Percentiles rank a stretch among this genome's conserved stretches.
Evolutionary conservation across 2,329 filamentous ascomycete species (phyloP).

Genomic region (Colletotrichum gigasporum): DNA sequence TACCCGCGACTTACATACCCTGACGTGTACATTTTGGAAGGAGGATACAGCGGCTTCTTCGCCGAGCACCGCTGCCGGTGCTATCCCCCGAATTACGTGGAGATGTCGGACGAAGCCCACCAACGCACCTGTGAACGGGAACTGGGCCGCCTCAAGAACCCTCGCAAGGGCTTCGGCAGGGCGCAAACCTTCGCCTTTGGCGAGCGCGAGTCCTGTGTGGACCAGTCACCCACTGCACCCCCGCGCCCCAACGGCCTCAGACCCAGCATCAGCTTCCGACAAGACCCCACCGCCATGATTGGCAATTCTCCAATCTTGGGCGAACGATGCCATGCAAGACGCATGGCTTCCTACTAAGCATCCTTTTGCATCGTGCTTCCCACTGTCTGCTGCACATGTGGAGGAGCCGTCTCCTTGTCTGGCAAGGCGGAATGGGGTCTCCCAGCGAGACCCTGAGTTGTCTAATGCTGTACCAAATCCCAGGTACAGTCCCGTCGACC

Average conservation of each 20-base stretch:
- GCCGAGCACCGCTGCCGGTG: conserved; percentile 80
- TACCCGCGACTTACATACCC: conserved; percentile 95
- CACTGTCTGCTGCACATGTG: conserved; percentile 40
- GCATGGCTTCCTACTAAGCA: conserved; percentile 72
- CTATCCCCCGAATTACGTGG: conserved; percentile 94
- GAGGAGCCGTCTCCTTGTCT: conserved; percentile 28
- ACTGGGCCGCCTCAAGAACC: conserved; percentile 90
- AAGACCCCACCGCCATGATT: conserved; percentile 54
- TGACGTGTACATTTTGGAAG: conserved; percentile 96
- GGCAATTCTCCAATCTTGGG: conserved; percentile 54
- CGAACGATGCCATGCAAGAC: conserved; percentile 64
- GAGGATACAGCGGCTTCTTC: conserved; percentile 96
- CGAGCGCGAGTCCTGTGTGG: conserved; percentile 66
- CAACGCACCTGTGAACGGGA: conserved; percentile 93
- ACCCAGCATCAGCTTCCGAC: conserved; percentile 41
- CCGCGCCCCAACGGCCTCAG: conserved; percentile 45
- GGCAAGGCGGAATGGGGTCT: conserved; percentile 14
- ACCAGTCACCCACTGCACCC: conserved; percentile 69
- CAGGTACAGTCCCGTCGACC: conserved; percentile 14
- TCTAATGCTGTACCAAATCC: background rate
- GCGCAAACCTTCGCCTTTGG: conserved; percentile 97
- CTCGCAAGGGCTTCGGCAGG: conserved; percentile 82
- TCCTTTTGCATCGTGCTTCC: background rate
- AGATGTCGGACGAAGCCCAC: conserved; percentile 94
- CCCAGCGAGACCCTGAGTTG: background rate